Conservation (phyloP, 768 basidiomycete species). For the Suillus brevipes region DNA sequence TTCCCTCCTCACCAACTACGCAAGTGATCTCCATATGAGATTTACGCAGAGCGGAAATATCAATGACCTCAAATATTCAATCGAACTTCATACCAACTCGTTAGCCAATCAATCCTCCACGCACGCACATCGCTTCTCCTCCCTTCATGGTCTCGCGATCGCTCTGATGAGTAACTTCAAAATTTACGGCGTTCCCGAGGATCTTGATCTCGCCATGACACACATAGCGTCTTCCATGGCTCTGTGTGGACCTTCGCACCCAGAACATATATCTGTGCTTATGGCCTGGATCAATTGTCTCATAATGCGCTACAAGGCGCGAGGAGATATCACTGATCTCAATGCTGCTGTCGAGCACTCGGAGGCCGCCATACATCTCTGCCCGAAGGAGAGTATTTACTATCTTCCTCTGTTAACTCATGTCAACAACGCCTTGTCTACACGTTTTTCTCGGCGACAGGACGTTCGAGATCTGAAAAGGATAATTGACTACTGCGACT, state of each 20-base stretch:
- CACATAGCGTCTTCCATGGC: constrained; percentile 16
- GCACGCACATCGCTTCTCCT: constrained; percentile 9
- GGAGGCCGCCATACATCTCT: constrained; percentile 19
- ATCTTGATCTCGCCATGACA: constrained; percentile 22
- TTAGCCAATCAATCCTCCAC: constrained; percentile 16
- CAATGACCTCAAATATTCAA: constrained; percentile 25
- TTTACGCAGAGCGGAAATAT: constrained; percentile 13
- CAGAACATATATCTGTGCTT: constrained; percentile 3
- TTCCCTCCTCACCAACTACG: constrained; percentile 22
- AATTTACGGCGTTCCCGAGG: constrained; percentile 9
- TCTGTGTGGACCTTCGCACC: constrained; percentile 11
- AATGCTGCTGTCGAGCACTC: constrained; percentile 16
- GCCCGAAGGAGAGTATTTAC: neutral
- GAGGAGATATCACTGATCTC: constrained; percentile 18
- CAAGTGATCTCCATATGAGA: constrained; percentile 20
- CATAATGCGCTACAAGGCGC: constrained; percentile 16
- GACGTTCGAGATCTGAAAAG: constrained; percentile 19
- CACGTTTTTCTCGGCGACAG: constrained; percentile 11
- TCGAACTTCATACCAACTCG: constrained; percentile 21
- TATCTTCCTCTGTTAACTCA: neutral
- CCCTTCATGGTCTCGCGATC: constrained; percentile 17
- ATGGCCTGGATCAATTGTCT: constrained; percentile 12
- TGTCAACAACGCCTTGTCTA: neutral
- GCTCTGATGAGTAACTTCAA: constrained; percentile 13
- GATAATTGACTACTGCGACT: constrained; percentile 24